Base-by-base conservation (phyloP, 345 rosid species). In the Geranium rotundifolium region DNA sequence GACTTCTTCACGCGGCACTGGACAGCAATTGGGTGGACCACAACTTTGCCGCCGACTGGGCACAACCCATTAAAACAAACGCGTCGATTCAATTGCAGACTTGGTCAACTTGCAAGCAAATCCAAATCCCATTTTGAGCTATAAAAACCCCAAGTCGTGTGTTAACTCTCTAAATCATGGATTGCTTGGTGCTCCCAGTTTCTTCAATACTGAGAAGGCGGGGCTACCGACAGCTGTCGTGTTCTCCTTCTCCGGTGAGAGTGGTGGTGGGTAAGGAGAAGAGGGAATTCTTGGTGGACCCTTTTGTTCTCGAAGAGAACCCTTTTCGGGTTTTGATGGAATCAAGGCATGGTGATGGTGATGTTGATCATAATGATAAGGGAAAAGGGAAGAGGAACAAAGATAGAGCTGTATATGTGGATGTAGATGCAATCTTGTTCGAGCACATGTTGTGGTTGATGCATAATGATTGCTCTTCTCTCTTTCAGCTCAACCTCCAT, bases 391-490 rank as follows among this genome's bases (percentile, higher is more conserved):
- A 19, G 62, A 69, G 61, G 27, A 23, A 23, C 61, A 71, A 63
- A 9, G 71, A 58, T 52, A 77, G 73, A 66, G 85, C 77, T 17
- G 70, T 88, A 12, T 71, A 76, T 31, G 79, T 89, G 34, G 87
- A 81, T 54, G 80, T 88, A 9, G 98, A 91, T 71, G 79, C 95
- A 0, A 82, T 91, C 58, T 72, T 91, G 83, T 91, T 88, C 58
- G 98, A 91, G 77, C 98, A 91, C 66, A 86, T 91, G 91, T 15
- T 88, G 62, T 91, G 95, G 96, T 77, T 91, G 70, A 70, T 86
- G 85, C 66, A 76, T 9, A 88, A 86, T 62, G 96, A 88, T 69
- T 76, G 63, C 41, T 80, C 91, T 58, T 82, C 91, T 67, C 70
- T 88, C 67, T 84, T 79, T 61, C 68, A 81, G 80, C 85, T 91